These are phyloP conservation scores for Ophiostoma montium DNA, from an alignment of 2,329 filamentous ascomycete species.

Conservation along the genomic window DNA sequence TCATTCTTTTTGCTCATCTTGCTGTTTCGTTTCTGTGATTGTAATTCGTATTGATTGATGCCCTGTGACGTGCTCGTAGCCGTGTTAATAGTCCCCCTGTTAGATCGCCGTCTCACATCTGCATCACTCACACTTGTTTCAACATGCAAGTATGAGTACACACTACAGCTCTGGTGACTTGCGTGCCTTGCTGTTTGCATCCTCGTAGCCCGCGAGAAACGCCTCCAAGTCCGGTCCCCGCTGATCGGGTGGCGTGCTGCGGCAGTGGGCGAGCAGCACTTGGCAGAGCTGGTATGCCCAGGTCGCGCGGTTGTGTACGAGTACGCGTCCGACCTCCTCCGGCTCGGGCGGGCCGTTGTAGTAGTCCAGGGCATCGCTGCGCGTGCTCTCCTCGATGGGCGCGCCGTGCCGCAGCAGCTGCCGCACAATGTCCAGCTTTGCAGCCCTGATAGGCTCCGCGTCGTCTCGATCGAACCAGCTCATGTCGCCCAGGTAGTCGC, in stretches of 20 bases:
- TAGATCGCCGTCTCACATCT: no score
- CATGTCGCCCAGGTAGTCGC: neutral
- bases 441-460: no score
- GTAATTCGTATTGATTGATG: no score
- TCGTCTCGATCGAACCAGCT: neutral
- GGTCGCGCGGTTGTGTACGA: neutral
- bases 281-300: neutral
- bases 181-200: neutral
- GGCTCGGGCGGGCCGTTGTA: neutral
- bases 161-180: no score
- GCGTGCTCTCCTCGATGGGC: neutral
- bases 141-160: no score
- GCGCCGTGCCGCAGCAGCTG: neutral
- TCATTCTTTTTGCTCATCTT: no score
- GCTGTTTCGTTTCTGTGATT: no score
- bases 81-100: no score
- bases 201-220: neutral
- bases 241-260: neutral
- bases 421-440: neutral
- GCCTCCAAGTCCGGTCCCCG: neutral
- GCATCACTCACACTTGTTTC: no score
- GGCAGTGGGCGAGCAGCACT: neutral
- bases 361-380: neutral
- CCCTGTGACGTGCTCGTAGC: no score
- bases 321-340: no score